A percentile compares a stretch with the other conserved stretches of the same genome.
Evolutionary conservation across 345 rosid species (phyloP).

Genomic region (Populus nigra): DNA sequence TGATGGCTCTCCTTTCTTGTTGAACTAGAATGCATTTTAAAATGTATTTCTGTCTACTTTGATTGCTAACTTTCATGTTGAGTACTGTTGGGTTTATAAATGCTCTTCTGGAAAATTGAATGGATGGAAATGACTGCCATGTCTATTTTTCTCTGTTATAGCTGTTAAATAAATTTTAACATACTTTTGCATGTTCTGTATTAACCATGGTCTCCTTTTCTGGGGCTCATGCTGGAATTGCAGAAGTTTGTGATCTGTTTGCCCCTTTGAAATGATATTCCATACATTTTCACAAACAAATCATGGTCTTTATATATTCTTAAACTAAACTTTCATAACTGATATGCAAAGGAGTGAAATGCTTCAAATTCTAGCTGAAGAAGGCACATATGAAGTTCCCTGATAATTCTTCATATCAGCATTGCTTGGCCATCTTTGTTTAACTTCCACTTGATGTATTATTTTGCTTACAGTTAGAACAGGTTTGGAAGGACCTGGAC

Average conservation of each 20-base stretch:
- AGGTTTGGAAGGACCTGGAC: constrained; percentile 94
- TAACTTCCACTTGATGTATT: not conserved
- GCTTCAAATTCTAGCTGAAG: not conserved
- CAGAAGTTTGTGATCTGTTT: not conserved
- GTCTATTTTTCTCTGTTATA: not conserved
- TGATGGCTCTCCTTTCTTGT: not conserved
- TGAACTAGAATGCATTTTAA: not conserved
- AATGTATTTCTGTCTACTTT: not conserved
- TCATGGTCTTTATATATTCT: not conserved
- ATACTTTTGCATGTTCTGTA: not conserved
- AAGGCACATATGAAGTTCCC: not conserved
- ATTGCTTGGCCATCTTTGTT: not conserved
- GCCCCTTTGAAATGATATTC: not conserved
- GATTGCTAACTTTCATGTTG: not conserved
- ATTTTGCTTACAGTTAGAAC: constrained; percentile 61
- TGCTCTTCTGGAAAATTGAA: not conserved
- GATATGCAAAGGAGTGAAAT: not conserved
- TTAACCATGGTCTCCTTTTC: not conserved
- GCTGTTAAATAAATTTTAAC: not conserved
- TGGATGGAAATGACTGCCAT: not conserved
- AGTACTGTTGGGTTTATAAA: not conserved
- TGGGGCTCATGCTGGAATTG: not conserved
- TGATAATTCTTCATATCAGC: not conserved
- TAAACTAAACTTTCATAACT: not conserved
- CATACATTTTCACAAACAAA: not conserved